Percentiles rank a stretch among this genome's conserved stretches.
phyloP scores from a whole-genome alignment of 2,329 filamentous ascomycete genomes.

The Sporothrix humicola region DNA sequence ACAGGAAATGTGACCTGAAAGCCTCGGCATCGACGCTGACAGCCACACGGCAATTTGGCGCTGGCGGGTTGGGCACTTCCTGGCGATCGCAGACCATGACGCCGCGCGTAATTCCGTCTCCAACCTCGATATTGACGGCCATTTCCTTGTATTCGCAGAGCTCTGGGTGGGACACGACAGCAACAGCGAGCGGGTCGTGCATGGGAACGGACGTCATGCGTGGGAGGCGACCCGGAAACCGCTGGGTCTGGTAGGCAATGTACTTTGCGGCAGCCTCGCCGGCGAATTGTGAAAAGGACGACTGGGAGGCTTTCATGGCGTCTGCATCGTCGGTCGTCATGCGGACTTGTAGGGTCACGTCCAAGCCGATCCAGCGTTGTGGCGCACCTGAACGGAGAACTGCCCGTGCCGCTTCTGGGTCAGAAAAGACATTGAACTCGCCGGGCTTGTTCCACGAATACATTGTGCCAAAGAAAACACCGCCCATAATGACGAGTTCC shows the following conservation, averaged over 20 bases:
- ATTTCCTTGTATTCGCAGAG: conserved; percentile 22
- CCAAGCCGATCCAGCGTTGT: conserved; percentile 27
- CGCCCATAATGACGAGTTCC: conserved; percentile 28
- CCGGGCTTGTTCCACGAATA: conserved; percentile 30
- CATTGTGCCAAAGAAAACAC: conserved; percentile 29
- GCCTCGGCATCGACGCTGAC: conserved; percentile 7
- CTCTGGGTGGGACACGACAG: conserved; percentile 21
- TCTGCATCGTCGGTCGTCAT: conserved; percentile 17
- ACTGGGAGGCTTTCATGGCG: neutral
- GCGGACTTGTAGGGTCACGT: conserved; percentile 25
- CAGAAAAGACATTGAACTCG: conserved; percentile 28
- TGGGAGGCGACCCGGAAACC: conserved; percentile 10
- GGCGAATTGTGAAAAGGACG: conserved; percentile 18
- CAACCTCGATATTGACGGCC: conserved; percentile 22
- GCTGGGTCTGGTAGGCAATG: conserved; percentile 26
- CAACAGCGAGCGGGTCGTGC: conserved; percentile 29
- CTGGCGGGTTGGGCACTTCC: conserved; percentile 12
- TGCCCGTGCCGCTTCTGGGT: conserved; percentile 23
- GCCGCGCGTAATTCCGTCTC: conserved; percentile 23
- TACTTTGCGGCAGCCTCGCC: conserved; percentile 25
- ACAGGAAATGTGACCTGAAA: neutral
- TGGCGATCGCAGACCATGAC: conserved; percentile 25
- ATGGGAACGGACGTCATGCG: conserved; percentile 15
- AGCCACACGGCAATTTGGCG: conserved; percentile 24
- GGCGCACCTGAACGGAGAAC: conserved; percentile 19